Base-by-base conservation (phyloP, 2,329 filamentous ascomycete species). In the Colletotrichum higginsianum region DNA sequence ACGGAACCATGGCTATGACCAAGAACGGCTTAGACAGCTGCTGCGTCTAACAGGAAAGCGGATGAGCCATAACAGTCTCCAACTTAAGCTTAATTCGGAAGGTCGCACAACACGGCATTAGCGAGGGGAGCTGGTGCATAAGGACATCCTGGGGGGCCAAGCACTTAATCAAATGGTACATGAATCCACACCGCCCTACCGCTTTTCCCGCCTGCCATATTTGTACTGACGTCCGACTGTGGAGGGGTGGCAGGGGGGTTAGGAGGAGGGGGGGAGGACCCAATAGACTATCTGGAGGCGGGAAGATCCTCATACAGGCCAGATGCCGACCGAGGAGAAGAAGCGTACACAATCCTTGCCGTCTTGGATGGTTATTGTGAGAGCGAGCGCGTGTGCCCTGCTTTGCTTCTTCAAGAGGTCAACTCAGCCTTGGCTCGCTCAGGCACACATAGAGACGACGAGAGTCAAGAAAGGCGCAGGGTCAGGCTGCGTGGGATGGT, bases 41-140 rank as follows among this genome's bases (percentile, higher is more conserved):
- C 53, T 46, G 23, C 64, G 62, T 26, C 58, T 57, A 46, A 21
- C 23, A 52, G 68, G 63, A 57, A 26, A 4, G 26, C 26, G 26
- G 26, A 26, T 4, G 64, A 46, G 58, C 50, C 58, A 56, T 62
- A 60, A 52, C 18, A 42, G 16, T 30, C 7, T 16, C 44, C 52
- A 62, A 71, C 26, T 71, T 63, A 68, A 63, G 68, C 68, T 71
- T 71, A 68, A 67, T 68, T 21, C 61, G 68, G 68, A 71, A 71
- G 68, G 68, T 71, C 68, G 64, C 58, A 49, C 30, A 52, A 7
- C 30, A 30, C 12, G 35, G 53, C 58, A 67, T 63, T 63, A 57
- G 68, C 15, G 13, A 6, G 47, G 44, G 11, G 47, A 44, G 35
- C 40, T 46, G 23, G 49, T 63, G n/a, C 38, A 57, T 64, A 47